Evolutionary conservation across 202 grass and related monocot species (phyloP).

Genomic region (Panicum virgatum): DNA sequence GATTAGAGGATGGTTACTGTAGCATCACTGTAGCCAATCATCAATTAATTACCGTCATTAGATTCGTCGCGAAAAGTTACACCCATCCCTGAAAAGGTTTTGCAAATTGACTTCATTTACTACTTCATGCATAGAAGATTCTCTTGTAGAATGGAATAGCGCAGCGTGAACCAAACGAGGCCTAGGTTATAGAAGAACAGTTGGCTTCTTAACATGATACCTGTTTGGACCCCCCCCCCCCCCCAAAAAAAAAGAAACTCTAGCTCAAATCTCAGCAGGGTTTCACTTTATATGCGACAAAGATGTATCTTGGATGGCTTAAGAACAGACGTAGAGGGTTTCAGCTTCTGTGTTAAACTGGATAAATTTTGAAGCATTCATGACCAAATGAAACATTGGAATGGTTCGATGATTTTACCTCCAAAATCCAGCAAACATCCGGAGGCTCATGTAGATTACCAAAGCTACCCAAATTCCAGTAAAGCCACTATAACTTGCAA

Average conservation of each 20-base stretch:
- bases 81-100: no score
- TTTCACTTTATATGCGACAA: not conserved
- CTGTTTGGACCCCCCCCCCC: not conserved
- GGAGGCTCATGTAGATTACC: constrained; percentile 87
- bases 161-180: no score
- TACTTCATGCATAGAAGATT: no score
- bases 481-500: constrained; percentile 63
- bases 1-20: no score
- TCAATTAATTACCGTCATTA: no score
- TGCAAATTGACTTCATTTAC: no score
- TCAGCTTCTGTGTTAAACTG: not conserved
- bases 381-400: not conserved
- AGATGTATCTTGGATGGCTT: not conserved
- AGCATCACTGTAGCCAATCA: no score
- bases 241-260: no score
- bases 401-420: constrained; percentile 53
- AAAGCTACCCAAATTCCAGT: constrained; percentile 85
- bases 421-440: constrained; percentile 86
- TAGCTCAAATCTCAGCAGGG: not conserved
- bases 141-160: no score
- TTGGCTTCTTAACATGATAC: not conserved
- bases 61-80: no score
- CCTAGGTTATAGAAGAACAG: not conserved
- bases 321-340: not conserved
- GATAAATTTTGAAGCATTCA: not conserved